Evolutionary conservation across 2,329 filamentous ascomycete genomes (phyloP), one percentile per base, ranked within the genome.

Genomic region (Sclerotinia glacialis): DNA sequence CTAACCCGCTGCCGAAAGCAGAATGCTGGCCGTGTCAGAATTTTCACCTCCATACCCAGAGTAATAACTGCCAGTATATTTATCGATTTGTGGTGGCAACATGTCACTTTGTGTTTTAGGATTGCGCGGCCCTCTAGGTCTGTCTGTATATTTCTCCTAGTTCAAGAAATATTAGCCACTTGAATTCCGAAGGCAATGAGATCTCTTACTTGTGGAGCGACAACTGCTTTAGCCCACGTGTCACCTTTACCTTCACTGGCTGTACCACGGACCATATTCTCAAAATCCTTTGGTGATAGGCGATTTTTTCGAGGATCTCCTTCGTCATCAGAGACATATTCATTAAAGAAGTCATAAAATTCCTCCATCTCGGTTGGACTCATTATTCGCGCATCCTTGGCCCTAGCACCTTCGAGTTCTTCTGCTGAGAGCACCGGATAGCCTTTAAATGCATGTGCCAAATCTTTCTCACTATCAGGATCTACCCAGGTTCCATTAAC

Each of bases 281-380:
- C 77, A 78, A 83, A 83, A 0, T 77, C 81, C 67, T 75, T 78
- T 1, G 80, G 79, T 0, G 77, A 79, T 37, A 83, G 78, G 1
- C 77, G 77, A 1, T 75, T 77, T 5, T 74, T 71, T 5, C 74
- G 69, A 0, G 76, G 74, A 28, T 77, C 76, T 1, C 78, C 80
- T 66, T 84, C 81, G 12, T 75, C 74, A 55, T 82, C 80, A 0
- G 76, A 78, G 26, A 78, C 74, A 42, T 77, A 76, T 44, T 71
- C 67, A 1, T 67, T 50, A 52, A 49, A 66, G 28, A 42, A 61
- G 3, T 70, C 56, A 54, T 74, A 76, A 28, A 74, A 72, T 23
- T 56, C 52, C 0, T 72, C 62, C 26, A 68, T 14, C 44, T 75
- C 69, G 16, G 67, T 59, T 0, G 40, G 28, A 34, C 31, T 69